Conservation (phyloP, 2,329 filamentous ascomycete species). For the Hypoxylon sp. region DNA sequence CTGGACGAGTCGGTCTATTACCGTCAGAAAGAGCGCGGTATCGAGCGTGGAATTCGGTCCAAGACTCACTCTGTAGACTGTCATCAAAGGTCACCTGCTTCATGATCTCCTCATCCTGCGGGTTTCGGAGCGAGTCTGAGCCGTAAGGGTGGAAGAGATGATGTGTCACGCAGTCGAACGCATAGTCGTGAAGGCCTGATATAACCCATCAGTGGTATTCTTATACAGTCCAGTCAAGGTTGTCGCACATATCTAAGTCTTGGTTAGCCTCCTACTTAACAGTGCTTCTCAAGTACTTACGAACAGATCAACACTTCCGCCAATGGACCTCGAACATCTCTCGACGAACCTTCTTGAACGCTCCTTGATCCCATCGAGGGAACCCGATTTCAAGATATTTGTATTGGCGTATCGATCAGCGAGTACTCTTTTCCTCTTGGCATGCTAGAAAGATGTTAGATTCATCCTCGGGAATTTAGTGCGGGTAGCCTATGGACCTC, state of each 20-base stretch:
- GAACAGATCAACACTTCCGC: conserved; percentile 69
- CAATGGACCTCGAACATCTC: conserved; percentile 60
- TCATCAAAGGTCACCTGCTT: conserved; percentile 75
- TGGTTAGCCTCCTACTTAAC: conserved; percentile 27
- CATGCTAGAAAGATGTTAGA: conserved; percentile 61
- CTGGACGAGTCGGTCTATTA: conserved; percentile 68
- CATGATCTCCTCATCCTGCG: conserved; percentile 73
- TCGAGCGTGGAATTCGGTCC: neutral
- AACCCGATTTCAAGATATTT: conserved; percentile 68
- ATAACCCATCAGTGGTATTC: conserved; percentile 29
- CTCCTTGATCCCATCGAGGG: conserved; percentile 68
- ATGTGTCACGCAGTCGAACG: conserved; percentile 75
- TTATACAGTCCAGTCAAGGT: conserved; percentile 6
- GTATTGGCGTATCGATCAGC: conserved; percentile 77
- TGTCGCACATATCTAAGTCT: conserved; percentile 44
- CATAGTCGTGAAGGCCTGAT: conserved; percentile 70
- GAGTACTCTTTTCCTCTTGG: conserved; percentile 70
- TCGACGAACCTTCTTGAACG: conserved; percentile 67
- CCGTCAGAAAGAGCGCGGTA: neutral
- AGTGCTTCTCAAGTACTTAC: conserved; percentile 57
- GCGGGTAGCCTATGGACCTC: conserved; percentile 40
- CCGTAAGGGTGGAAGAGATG: conserved; percentile 77
- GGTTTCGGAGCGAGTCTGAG: conserved; percentile 67
- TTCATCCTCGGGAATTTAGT: neutral
- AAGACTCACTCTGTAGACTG: conserved; percentile 70